A percentile compares a stretch with the other conserved stretches of the same genome.
phyloP scores from a whole-genome alignment of 2,329 filamentous ascomycete species.

The Bipolaris victoriae region DNA sequence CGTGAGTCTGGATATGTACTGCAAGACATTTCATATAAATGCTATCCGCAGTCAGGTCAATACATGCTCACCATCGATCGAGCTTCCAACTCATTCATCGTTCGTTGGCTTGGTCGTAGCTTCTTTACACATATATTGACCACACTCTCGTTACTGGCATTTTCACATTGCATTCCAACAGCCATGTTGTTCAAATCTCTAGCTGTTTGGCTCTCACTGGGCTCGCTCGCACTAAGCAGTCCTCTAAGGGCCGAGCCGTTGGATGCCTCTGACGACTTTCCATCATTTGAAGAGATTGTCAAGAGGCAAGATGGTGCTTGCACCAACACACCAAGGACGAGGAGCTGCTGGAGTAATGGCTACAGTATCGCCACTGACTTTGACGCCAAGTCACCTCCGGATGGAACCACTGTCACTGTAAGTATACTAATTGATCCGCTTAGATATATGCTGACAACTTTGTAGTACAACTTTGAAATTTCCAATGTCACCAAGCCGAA shows the following conservation, averaged over 20 bases:
- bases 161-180: constrained; percentile 15
- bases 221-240: constrained; percentile 36
- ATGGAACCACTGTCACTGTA: constrained; percentile 46
- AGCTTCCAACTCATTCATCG: constrained; percentile 9
- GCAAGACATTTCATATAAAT: constrained; percentile 25
- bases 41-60: constrained; percentile 8
- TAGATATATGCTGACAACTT: constrained; percentile 5
- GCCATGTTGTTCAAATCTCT: constrained; percentile 35
- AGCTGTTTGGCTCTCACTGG: constrained; percentile 34
- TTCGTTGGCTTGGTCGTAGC: constrained; percentile 19
- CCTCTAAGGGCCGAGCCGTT: constrained; percentile 27
- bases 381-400: constrained; percentile 52
- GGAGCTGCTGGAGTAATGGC: constrained; percentile 53
- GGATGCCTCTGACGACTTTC: constrained; percentile 7
- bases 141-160: constrained; percentile 9
- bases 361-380: constrained; percentile 55
- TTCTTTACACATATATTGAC: constrained; percentile 18
- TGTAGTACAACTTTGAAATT: constrained; percentile 50
- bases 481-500: constrained; percentile 50
- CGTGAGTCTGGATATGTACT: background rate
- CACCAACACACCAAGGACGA: constrained; percentile 49
- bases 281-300: constrained; percentile 25
- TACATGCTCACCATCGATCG: constrained; percentile 15
- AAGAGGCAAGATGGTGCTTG: constrained; percentile 47
- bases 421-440: background rate